Conservation (phyloP, 208 protist genomes). For the Wallacemonas collosoma region DNA sequence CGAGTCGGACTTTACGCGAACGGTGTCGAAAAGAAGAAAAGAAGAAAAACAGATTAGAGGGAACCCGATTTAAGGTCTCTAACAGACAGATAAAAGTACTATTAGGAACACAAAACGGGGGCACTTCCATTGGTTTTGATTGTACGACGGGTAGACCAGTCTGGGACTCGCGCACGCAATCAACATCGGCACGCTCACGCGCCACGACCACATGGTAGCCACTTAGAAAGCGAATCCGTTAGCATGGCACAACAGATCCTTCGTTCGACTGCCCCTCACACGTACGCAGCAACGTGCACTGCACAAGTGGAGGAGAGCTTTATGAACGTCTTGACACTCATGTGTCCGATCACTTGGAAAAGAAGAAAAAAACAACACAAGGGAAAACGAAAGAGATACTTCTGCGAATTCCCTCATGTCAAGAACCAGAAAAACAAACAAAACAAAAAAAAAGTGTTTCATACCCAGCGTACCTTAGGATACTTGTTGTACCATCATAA, state of each 20-base stretch:
- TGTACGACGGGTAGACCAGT: too few species aligned
- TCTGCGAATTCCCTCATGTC: too few species aligned
- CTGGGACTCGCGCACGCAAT: too few species aligned
- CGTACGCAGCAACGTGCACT: background rate
- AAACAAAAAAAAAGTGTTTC: background rate
- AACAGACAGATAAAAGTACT: background rate
- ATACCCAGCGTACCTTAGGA: too few species aligned
- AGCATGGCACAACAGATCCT: too few species aligned
- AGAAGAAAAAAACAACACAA: slow-evolving; percentile 9
- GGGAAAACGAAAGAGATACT: slow-evolving; percentile 5
- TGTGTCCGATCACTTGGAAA: background rate
- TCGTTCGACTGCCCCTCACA: background rate
- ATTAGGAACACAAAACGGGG: slow-evolving; percentile 1
- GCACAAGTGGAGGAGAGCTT: background rate
- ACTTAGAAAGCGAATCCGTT: too few species aligned
- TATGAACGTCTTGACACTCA: too few species aligned
- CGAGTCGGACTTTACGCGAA: too few species aligned
- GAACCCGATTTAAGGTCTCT: background rate
- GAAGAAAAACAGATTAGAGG: background rate
- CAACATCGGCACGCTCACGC: too few species aligned
- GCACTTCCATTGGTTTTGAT: too few species aligned
- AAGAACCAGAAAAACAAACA: slow-evolving; percentile 3
- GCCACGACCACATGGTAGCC: too few species aligned
- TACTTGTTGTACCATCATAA: too few species aligned
- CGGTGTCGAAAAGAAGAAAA: background rate